Base-by-base conservation (phyloP, 1,284 basidiomycete species). In the Veloporphyrellus conicus region DNA sequence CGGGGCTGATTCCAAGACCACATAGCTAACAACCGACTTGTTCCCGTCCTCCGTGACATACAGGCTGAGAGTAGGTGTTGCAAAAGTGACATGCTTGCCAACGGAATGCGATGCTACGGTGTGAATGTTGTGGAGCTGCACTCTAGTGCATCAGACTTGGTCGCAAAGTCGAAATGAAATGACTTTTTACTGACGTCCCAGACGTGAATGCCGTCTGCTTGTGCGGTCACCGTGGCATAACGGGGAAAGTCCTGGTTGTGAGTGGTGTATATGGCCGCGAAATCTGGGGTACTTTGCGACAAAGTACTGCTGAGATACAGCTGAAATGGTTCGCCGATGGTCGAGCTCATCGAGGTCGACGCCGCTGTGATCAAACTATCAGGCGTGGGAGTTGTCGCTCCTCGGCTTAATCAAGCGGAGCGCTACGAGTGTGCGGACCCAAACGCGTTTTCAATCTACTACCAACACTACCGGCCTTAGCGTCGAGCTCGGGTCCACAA, bases 171-270 rank as follows among this genome's bases (percentile, higher is more conserved):
- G 31, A 31, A 25, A 48, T 42, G 31, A 35, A 40, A 43, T 27
- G n/a, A 18, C 31, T 43, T 47, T 52, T 50, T 34, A 70, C 79
- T 62, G 61, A 87, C 85, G 62, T 88, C 82, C 46, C 85, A 65
- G 41, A 88, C 62, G 66, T 88, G 83, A 37, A 88, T 68, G 18
- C 87, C 87, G 50, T 89, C 84, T 53, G 75, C 76, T 52, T 85
- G 82, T 16, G 75, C 80, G 14, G 82, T 76, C 50, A 85, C 71
- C 2, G 83, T 82, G 29, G 77, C 80, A 69, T 77, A 75, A 20
- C 76, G 75, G 37, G 81, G 76, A 36, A 71, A 66, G 49, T 67
- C 67, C 43, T 65, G 68, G 54, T 67, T 69, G 52, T 76, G 65
- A 8, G 68, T 69, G 6, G 73, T 70, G 53, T 69, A 79, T 47